Conservation (phyloP, 176 grass and related monocot genomes). For the Microstegium vimineum region DNA sequence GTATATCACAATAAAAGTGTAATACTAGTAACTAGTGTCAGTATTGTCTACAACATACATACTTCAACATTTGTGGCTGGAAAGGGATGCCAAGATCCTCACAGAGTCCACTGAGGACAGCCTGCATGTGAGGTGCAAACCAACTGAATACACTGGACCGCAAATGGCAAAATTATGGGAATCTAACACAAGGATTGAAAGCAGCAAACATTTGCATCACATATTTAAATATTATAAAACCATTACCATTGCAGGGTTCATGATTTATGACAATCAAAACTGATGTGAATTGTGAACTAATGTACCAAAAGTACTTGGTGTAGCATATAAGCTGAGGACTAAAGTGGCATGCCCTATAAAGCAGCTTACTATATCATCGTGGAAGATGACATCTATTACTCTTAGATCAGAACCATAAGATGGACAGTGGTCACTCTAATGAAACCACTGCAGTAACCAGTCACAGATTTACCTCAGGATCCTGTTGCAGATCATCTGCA, state of each 20-base stretch:
- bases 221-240: conserved; percentile 10
- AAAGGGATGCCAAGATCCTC: conserved; percentile 84
- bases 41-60: conserved; percentile 6
- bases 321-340: conserved; percentile 15
- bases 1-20: background rate
- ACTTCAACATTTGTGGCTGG: conserved; percentile 88
- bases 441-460: background rate
- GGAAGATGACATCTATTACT: background rate
- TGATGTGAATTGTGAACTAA: background rate
- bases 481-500: conserved; percentile 75
- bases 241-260: background rate
- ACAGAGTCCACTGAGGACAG: conserved; percentile 73
- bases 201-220: background rate
- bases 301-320: background rate
- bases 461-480: conserved; percentile 69
- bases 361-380: background rate
- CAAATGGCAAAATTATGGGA: background rate
- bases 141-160: background rate
- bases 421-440: background rate
- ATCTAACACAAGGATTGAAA: background rate
- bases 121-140: conserved; percentile 40
- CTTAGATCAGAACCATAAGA: background rate
- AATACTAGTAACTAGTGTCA: background rate
- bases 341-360: conserved; percentile 13
- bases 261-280: background rate